Conservation (phyloP, 2,329 filamentous ascomycete genomes). For the Domatiomyces catenatus region DNA sequence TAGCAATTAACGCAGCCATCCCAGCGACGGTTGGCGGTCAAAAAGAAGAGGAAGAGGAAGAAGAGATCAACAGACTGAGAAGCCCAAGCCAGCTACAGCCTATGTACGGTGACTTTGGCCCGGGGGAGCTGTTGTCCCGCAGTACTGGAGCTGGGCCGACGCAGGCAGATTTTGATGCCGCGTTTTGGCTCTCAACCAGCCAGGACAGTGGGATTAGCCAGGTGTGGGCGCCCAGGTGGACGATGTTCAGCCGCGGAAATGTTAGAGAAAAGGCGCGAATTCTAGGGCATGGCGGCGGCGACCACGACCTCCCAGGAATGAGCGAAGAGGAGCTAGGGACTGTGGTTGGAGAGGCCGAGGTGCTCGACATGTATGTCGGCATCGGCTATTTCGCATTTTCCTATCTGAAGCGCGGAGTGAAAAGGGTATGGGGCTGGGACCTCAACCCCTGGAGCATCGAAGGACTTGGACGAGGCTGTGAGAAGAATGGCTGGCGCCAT, state of each 20-base stretch:
- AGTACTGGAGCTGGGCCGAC: conserved; percentile 17
- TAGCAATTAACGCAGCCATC: conserved; percentile 46
- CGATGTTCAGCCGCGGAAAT: conserved; percentile 90
- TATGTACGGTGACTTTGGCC: conserved; percentile 61
- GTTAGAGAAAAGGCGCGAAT: conserved; percentile 74
- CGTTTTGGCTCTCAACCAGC: conserved; percentile 64
- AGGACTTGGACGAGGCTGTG: conserved; percentile 60
- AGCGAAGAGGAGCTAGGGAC: conserved; percentile 16
- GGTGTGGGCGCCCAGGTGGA: conserved; percentile 75
- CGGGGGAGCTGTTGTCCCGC: too few species aligned
- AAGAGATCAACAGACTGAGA: conserved; percentile 45
- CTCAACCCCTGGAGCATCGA: conserved; percentile 80
- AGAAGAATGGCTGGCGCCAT: conserved; percentile 51
- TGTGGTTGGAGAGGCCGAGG: conserved; percentile 21
- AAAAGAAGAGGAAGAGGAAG: background rate
- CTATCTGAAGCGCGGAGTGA: conserved; percentile 56
- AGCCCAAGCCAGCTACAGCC: conserved; percentile 55
- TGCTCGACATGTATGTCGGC: conserved; percentile 73
- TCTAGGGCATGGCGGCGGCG: conserved; percentile 27
- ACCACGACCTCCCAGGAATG: conserved; percentile 8
- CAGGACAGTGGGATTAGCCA: conserved; percentile 68
- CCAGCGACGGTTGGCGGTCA: conserved; percentile 6
- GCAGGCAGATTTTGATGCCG: conserved; percentile 42
- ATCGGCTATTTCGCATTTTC: conserved; percentile 90
- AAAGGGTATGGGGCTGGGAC: conserved; percentile 68